Evolutionary conservation across 2,329 filamentous ascomycete species (phyloP).

Genomic region (Exophiala sp.): DNA sequence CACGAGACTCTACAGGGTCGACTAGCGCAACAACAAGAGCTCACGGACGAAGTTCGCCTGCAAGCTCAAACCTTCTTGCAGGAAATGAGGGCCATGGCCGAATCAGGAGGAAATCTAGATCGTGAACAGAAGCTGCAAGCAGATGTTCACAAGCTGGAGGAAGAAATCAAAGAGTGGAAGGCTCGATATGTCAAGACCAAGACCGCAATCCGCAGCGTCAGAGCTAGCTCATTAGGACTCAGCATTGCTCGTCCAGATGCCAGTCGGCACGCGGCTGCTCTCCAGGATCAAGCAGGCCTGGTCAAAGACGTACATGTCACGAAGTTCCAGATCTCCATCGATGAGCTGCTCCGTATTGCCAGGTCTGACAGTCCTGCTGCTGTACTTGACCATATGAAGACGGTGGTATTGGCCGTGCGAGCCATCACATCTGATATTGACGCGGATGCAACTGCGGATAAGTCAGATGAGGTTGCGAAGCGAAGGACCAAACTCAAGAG

Average conservation of each 20-base stretch:
- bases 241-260: slow-evolving; percentile 44
- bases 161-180: slow-evolving; percentile 86
- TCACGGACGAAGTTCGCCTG: slow-evolving; percentile 80
- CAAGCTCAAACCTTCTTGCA: slow-evolving; percentile 79
- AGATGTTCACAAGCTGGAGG: slow-evolving; percentile 72
- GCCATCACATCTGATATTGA: slow-evolving; percentile 78
- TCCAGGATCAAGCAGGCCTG: slow-evolving; percentile 68
- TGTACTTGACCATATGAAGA: slow-evolving; percentile 82
- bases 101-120: slow-evolving; percentile 75
- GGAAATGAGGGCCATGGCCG: slow-evolving; percentile 85
- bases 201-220: slow-evolving; percentile 77
- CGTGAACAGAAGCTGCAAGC: slow-evolving; percentile 74
- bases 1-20: slow-evolving; percentile 66
- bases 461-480: slow-evolving; percentile 52
- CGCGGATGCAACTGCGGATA: slow-evolving; percentile 53
- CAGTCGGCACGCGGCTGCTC: slow-evolving; percentile 58
- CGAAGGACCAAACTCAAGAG: slow-evolving; percentile 69
- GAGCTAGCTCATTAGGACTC: slow-evolving; percentile 75
- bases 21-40: slow-evolving; percentile 69
- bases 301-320: slow-evolving; percentile 92
- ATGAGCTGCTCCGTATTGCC: slow-evolving; percentile 78
- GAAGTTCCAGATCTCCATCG: slow-evolving; percentile 89
- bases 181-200: slow-evolving; percentile 83
- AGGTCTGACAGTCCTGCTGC: slow-evolving; percentile 69
- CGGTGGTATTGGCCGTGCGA: slow-evolving; percentile 76